Evolutionary conservation across 495 filamentous ascomycete genomes (phyloP).

Genomic region (Haplographium delicatum): DNA sequence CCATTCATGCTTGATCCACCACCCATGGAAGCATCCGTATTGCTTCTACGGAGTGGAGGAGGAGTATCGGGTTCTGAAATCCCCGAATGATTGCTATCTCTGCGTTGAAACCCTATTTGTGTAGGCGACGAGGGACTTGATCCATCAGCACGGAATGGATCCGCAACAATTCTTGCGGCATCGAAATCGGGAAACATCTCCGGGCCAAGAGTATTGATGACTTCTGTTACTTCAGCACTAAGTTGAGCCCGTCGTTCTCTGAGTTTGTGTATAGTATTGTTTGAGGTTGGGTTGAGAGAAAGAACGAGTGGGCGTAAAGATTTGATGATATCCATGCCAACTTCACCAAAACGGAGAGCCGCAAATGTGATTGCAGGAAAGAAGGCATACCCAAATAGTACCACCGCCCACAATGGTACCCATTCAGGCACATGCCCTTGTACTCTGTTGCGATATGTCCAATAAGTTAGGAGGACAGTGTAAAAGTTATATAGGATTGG

Average conservation of each 20-base stretch:
- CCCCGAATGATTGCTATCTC: slow-evolving; percentile 23
- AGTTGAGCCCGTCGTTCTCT: slow-evolving; percentile 67
- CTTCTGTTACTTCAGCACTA: slow-evolving; percentile 74
- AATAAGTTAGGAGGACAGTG: slow-evolving; percentile 64
- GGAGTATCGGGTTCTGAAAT: slow-evolving; percentile 17
- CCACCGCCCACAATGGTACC: slow-evolving; percentile 74
- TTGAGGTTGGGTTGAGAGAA: slow-evolving; percentile 77
- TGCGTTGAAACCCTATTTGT: slow-evolving; percentile 14
- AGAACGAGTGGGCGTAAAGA: slow-evolving; percentile 86
- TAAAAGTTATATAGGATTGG: slow-evolving; percentile 82
- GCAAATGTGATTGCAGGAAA: slow-evolving; percentile 91
- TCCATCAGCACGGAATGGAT: slow-evolving; percentile 29
- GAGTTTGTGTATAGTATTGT: slow-evolving; percentile 78
- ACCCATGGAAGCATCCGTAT: slow-evolving; percentile 18
- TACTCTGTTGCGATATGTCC: slow-evolving; percentile 75
- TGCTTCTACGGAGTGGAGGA: slow-evolving; percentile 6
- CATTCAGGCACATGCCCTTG: slow-evolving; percentile 73
- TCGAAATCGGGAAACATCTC: slow-evolving; percentile 98
- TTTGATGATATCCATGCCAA: slow-evolving; percentile 97
- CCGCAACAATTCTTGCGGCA: slow-evolving; percentile 66
- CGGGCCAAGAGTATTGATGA: slow-evolving; percentile 92
- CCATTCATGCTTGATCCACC: slow-evolving; percentile 16
- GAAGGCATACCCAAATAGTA: slow-evolving; percentile 64
- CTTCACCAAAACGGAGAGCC: slow-evolving; percentile 90
- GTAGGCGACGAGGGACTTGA: slow-evolving; percentile 19